A percentile compares a stretch with the other conserved stretches of the same genome.
Conservation (phyloP, 371 early-diverging fungal genomes). For the Apophysomyces trapeziformis region DNA sequence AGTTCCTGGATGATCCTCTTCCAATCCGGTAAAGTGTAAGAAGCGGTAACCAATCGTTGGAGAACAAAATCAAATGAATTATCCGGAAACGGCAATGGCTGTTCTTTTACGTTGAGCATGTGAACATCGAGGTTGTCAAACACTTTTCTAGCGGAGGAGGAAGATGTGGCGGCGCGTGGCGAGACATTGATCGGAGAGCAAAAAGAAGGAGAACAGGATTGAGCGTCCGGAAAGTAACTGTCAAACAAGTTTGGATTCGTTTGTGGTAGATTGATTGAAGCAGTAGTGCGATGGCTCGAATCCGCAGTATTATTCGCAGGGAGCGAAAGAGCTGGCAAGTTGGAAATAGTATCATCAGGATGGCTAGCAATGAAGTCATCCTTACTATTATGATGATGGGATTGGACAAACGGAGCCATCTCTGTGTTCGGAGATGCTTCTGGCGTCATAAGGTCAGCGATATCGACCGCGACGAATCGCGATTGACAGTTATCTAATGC, state of each 20-base stretch:
- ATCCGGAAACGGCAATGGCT: slow-evolving; percentile 32
- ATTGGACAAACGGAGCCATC: slow-evolving; percentile 4
- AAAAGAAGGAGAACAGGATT: slow-evolving; percentile 8
- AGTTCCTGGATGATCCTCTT: slow-evolving; percentile 22
- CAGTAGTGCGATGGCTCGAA: background rate
- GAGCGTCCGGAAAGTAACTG: background rate
- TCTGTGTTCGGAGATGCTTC: slow-evolving; percentile 16
- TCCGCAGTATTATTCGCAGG: background rate
- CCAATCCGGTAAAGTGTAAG: slow-evolving; percentile 32
- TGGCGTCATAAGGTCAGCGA: slow-evolving; percentile 27
- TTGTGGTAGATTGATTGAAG: background rate
- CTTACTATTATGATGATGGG: background rate
- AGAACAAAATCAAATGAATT: slow-evolving; percentile 38
- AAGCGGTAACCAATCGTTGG: slow-evolving; percentile 25
- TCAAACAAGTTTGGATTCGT: background rate
- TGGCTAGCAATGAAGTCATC: background rate
- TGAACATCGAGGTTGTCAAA: slow-evolving; percentile 35
- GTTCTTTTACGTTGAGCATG: slow-evolving; percentile 20
- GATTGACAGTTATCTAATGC: slow-evolving; percentile 30
- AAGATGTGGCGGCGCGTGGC: slow-evolving; percentile 5
- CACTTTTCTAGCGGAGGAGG: slow-evolving; percentile 14
- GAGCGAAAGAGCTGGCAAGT: slow-evolving; percentile 19
- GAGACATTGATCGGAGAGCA: background rate
- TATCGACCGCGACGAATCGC: slow-evolving; percentile 26
- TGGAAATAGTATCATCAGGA: slow-evolving; percentile 19